phyloP scores from a whole-genome alignment of 192 early-diverging fungal genomes.

The Umbelopsis isabellina region DNA sequence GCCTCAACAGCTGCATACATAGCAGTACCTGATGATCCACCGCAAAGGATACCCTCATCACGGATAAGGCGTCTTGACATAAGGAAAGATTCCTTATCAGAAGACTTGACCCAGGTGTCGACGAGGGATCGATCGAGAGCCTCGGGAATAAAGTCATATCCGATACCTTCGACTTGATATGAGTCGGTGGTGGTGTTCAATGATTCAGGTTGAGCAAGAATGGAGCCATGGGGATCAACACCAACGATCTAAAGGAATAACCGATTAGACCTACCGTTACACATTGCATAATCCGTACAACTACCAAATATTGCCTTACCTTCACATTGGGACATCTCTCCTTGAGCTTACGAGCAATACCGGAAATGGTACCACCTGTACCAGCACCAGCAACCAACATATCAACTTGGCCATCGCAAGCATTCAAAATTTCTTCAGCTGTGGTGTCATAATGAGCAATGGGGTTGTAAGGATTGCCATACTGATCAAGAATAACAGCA shows the following conservation, averaged over 20 bases:
- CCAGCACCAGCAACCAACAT: slow-evolving; percentile 96
- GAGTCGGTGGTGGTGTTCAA: slow-evolving; percentile 70
- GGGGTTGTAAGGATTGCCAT: slow-evolving; percentile 96
- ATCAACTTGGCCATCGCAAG: slow-evolving; percentile 89
- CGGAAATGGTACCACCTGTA: slow-evolving; percentile 97
- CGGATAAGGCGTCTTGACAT: slow-evolving; percentile 96
- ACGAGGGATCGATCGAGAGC: slow-evolving; percentile 83
- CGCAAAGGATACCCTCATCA: slow-evolving; percentile 95
- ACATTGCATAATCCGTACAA: too few relatives aligned
- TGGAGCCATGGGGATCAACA: slow-evolving; percentile 94
- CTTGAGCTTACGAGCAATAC: slow-evolving; percentile 94
- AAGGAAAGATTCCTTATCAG: slow-evolving; percentile 93
- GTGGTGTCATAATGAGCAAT: slow-evolving; percentile 95
- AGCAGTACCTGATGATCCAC: slow-evolving; percentile 95
- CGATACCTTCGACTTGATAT: slow-evolving; percentile 98
- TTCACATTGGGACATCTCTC: slow-evolving; percentile 85
- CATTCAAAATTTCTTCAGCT: slow-evolving; percentile 80
- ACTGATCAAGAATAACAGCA: slow-evolving; percentile 97
- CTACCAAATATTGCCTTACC: slow-evolving; percentile 28
- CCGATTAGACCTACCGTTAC: not conserved
- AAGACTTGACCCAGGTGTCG: slow-evolving; percentile 96
- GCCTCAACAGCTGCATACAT: slow-evolving; percentile 87
- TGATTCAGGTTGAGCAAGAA: slow-evolving; percentile 85
- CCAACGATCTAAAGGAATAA: slow-evolving; percentile 73
- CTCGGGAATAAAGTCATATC: slow-evolving; percentile 98